These are phyloP conservation scores for Penicillium paneum DNA, from an alignment of 2,329 filamentous ascomycete genomes.

Conservation along the genomic window DNA sequence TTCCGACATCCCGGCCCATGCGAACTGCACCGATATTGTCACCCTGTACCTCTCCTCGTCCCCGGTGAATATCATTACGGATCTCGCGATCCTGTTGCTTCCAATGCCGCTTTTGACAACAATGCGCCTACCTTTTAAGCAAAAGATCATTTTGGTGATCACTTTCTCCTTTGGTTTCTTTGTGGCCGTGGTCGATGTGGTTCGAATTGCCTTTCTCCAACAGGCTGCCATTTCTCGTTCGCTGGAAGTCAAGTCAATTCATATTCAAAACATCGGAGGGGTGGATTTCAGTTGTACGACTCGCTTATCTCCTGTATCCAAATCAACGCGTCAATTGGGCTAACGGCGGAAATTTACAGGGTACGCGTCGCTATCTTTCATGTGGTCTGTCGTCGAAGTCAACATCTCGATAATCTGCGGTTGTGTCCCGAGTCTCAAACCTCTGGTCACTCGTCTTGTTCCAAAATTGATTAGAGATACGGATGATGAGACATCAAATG, in stretches of 20 bases:
- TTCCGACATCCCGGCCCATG: slow-evolving; percentile 44
- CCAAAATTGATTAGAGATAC: slow-evolving; percentile 56
- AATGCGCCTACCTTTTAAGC: slow-evolving; percentile 78
- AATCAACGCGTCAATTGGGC: neutral
- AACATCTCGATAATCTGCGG: slow-evolving; percentile 87
- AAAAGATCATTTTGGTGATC: slow-evolving; percentile 81
- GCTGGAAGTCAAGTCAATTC: slow-evolving; percentile 25
- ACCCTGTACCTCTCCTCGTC: slow-evolving; percentile 70
- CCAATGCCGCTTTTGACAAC: slow-evolving; percentile 84
- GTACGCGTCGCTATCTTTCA: slow-evolving; percentile 79
- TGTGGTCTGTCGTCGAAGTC: slow-evolving; percentile 93
- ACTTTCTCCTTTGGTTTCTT: slow-evolving; percentile 87
- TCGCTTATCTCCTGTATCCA: neutral
- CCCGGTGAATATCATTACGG: slow-evolving; percentile 87
- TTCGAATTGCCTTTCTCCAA: slow-evolving; percentile 87
- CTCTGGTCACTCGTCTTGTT: slow-evolving; percentile 65
- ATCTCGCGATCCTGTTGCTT: slow-evolving; percentile 79
- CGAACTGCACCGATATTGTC: slow-evolving; percentile 59
- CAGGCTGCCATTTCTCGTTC: slow-evolving; percentile 54
- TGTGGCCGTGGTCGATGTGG: slow-evolving; percentile 80
- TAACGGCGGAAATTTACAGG: slow-evolving; percentile 53
- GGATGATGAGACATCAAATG: slow-evolving; percentile 27
- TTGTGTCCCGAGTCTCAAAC: slow-evolving; percentile 89
- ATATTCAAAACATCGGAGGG: slow-evolving; percentile 38
- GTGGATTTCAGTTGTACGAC: slow-evolving; percentile 53